Conservation (phyloP, 2,329 filamentous ascomycete genomes). For the Fusarium buxicola region DNA sequence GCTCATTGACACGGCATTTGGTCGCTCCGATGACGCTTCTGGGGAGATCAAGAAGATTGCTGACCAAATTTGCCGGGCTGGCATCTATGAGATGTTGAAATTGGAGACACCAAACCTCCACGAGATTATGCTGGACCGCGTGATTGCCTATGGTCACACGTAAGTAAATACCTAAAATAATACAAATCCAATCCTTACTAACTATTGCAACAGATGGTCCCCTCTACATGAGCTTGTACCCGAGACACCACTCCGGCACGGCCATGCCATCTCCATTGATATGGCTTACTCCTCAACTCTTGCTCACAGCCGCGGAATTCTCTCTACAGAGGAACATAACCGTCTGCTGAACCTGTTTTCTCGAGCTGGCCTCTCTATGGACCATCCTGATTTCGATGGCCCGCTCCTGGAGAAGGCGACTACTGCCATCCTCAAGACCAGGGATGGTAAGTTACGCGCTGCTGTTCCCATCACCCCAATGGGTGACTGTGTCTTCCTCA, state of each 20-base stretch:
- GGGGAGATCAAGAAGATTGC: slow-evolving; percentile 69
- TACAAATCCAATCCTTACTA: not conserved
- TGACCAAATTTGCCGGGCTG: slow-evolving; percentile 75
- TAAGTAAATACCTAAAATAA: slow-evolving; percentile 51
- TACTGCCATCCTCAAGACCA: slow-evolving; percentile 75
- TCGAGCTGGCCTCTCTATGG: slow-evolving; percentile 76
- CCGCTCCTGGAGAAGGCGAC: slow-evolving; percentile 74
- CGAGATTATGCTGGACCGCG: slow-evolving; percentile 77
- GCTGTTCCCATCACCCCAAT: slow-evolving; percentile 74
- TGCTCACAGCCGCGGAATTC: slow-evolving; percentile 70
- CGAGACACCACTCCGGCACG: slow-evolving; percentile 75
- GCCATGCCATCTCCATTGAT: slow-evolving; percentile 79
- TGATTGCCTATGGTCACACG: slow-evolving; percentile 81
- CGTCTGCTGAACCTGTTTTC: slow-evolving; percentile 76
- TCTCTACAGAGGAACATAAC: slow-evolving; percentile 69
- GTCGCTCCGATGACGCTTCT: slow-evolving; percentile 66
- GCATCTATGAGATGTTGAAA: slow-evolving; percentile 79
- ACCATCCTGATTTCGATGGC: slow-evolving; percentile 75
- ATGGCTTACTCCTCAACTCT: slow-evolving; percentile 81
- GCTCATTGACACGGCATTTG: slow-evolving; percentile 73
- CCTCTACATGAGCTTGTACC: slow-evolving; percentile 78
- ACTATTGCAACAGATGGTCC: slow-evolving; percentile 66
- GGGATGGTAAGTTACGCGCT: slow-evolving; percentile 74
- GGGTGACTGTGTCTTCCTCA: slow-evolving; percentile 75
- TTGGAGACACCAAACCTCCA: slow-evolving; percentile 79